phyloP scores from a whole-genome alignment of 164 flowering plant genomes.

The Liquidambar formosana region DNA sequence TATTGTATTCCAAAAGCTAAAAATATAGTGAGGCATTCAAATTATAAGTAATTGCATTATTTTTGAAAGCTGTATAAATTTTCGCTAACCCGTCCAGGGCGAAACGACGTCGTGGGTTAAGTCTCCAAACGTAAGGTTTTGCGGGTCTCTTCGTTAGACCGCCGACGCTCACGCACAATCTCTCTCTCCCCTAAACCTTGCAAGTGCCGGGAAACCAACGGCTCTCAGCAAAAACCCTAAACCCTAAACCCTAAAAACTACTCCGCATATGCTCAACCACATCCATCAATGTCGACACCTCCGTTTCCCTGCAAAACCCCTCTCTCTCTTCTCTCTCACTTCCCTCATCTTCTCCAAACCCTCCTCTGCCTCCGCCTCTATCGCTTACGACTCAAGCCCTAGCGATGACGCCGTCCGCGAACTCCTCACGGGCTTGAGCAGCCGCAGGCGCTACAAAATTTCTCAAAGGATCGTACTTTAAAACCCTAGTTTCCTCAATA shows the following conservation, averaged over 20 bases:
- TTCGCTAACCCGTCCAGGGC: no score
- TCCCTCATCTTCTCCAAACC: constrained; percentile 18
- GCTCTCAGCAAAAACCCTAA: constrained; percentile 17
- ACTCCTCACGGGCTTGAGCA: constrained; percentile 27
- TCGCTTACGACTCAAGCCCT: constrained; percentile 6
- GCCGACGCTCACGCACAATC: neutral
- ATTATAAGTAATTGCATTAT: no score
- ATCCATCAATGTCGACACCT: constrained; percentile 12
- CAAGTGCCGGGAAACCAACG: constrained; percentile 15
- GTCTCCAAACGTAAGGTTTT: no score
- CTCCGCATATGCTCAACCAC: constrained; percentile 21
- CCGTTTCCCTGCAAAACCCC: neutral
- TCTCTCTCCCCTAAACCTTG: neutral
- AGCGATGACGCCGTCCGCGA: constrained; percentile 17
- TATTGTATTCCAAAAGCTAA: no score
- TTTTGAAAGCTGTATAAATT: no score
- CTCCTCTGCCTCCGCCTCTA: constrained; percentile 21
- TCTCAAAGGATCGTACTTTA: constrained; percentile 11
- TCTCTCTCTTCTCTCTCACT: constrained; percentile 4
- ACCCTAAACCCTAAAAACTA: constrained; percentile 1
- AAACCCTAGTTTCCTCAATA: constrained; percentile 17
- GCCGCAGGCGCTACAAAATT: constrained; percentile 5
- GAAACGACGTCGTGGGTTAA: no score
- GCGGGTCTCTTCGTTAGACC: no score
- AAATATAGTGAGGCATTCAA: no score